phyloP scores from a whole-genome alignment of 2,329 filamentous ascomycete species.

The Phyllosticta citribraziliensis region DNA sequence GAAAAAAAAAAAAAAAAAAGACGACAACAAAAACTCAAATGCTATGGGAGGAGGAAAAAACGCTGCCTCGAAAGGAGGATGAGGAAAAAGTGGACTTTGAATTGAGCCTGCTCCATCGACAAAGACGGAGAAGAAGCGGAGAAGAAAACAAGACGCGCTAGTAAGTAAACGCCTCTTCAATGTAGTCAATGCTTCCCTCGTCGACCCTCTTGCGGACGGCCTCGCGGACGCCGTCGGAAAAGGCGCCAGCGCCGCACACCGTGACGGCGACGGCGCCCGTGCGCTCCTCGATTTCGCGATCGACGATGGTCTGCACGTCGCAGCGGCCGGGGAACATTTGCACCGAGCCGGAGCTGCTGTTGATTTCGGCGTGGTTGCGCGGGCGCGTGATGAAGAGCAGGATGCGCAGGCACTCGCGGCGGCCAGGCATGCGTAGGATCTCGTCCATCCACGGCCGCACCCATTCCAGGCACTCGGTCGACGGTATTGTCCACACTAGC shows the following conservation, averaged over 20 bases:
- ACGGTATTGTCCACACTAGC: constrained; percentile 71
- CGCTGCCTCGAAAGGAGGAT: too few relatives aligned
- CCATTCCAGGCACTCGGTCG: constrained; percentile 55
- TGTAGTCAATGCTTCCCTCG: constrained; percentile 49
- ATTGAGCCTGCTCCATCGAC: too few relatives aligned
- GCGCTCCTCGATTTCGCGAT: constrained; percentile 45
- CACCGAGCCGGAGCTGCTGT: constrained; percentile 46
- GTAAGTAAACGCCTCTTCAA: constrained; percentile 58
- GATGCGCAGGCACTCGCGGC: constrained; percentile 49
- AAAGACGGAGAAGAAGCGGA: background rate
- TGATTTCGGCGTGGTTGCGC: constrained; percentile 43
- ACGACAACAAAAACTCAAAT: too few relatives aligned
- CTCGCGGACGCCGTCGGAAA: constrained; percentile 51
- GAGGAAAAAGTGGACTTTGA: too few relatives aligned
- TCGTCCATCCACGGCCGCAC: constrained; percentile 57
- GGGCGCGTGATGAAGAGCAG: constrained; percentile 56
- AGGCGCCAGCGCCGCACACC: constrained; percentile 53
- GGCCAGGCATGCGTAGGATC: constrained; percentile 49
- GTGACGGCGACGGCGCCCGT: constrained; percentile 52
- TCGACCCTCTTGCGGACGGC: constrained; percentile 43
- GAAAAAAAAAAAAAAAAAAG: too few relatives aligned
- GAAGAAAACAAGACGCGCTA: constrained; percentile 19
- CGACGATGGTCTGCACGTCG: constrained; percentile 45
- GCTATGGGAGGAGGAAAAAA: too few relatives aligned
- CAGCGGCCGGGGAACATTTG: constrained; percentile 54